These are phyloP conservation scores for Irpex lacteus DNA, from an alignment of 1,284 basidiomycete genomes.

Conservation along the genomic window DNA sequence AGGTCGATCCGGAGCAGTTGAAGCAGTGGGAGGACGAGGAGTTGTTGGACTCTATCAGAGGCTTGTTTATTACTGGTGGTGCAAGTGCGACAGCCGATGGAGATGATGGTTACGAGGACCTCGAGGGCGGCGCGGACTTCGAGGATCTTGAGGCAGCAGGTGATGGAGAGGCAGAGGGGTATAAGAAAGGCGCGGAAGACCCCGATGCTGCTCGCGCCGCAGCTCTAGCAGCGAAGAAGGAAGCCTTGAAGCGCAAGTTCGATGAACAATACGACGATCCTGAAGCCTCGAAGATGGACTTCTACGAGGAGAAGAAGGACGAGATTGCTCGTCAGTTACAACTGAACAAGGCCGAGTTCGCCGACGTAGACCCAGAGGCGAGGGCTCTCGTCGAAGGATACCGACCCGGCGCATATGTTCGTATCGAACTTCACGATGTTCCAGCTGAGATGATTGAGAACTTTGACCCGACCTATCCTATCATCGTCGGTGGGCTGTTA, in stretches of 20 bases:
- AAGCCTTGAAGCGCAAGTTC: constrained; percentile 90
- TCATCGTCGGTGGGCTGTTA: constrained; percentile 92
- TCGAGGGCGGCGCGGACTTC: constrained; percentile 42
- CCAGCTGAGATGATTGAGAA: constrained; percentile 93
- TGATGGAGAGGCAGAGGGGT: constrained; percentile 23
- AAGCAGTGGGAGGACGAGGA: constrained; percentile 83
- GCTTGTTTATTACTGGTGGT: constrained; percentile 89
- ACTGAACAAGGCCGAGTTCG: constrained; percentile 88
- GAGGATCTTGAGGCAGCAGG: constrained; percentile 43
- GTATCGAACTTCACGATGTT: constrained; percentile 82
- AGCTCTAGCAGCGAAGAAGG: constrained; percentile 84
- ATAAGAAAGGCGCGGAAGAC: constrained; percentile 21
- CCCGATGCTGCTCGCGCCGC: constrained; percentile 46
- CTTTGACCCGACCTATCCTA: constrained; percentile 90
- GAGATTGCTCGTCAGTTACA: constrained; percentile 86
- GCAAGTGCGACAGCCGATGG: constrained; percentile 42
- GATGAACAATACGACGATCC: constrained; percentile 97
- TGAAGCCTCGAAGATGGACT: constrained; percentile 73
- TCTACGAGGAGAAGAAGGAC: constrained; percentile 91
- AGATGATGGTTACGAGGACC: constrained; percentile 37
- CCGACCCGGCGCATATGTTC: constrained; percentile 91
- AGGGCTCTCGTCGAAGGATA: constrained; percentile 89
- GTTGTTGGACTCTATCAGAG: constrained; percentile 82
- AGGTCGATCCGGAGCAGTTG: constrained; percentile 46
- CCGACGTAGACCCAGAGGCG: constrained; percentile 73